Evolutionary conservation across 2,329 filamentous ascomycete species (phyloP).

Genomic region (Ascomycota sp.): DNA sequence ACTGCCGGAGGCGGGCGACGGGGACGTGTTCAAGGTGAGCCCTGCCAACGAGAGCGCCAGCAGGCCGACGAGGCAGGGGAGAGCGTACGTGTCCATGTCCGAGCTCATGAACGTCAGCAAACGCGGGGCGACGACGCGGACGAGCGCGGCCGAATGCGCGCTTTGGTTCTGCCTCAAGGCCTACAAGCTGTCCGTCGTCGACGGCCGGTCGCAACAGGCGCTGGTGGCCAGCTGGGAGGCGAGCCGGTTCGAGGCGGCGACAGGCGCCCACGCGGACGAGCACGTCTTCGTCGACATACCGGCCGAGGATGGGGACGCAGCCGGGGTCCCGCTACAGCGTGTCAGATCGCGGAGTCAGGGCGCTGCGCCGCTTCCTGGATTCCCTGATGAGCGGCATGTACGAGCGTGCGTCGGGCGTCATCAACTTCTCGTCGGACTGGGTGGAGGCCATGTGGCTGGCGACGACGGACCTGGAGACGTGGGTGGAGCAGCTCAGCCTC

Average conservation of each 20-base stretch:
- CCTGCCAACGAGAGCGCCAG: conserved; percentile 3
- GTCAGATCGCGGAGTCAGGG: conserved; percentile 10
- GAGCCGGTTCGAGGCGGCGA: conserved; percentile 7
- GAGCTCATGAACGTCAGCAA: conserved; percentile 12
- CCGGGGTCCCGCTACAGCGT: conserved; percentile 10
- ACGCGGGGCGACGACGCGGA: conserved; percentile 3
- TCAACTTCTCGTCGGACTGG: conserved; percentile 17
- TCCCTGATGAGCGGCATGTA: conserved; percentile 11
- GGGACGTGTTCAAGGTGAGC: conserved; percentile 11
- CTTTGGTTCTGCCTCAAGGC: conserved; percentile 17
- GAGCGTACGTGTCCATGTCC: conserved; percentile 13
- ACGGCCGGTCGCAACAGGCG: conserved; percentile 9
- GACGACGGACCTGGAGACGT: conserved; percentile 9
- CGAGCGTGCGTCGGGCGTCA: conserved; percentile 6
- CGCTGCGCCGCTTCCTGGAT: conserved; percentile 12
- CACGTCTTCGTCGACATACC: conserved; percentile 13
- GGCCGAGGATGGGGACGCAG: conserved; percentile 6
- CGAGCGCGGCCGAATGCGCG: conserved; percentile 11
- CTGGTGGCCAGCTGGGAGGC: conserved; percentile 10
- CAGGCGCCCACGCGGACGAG: conserved; percentile 8
- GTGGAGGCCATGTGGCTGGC: conserved; percentile 15
- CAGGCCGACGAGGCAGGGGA: conserved; percentile 4
- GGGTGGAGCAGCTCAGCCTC: conserved; percentile 12
- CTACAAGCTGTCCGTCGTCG: conserved; percentile 9
- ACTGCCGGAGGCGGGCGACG: conserved; percentile 4